A percentile compares a stretch with the other conserved stretches of the same genome.
Conservation (phyloP, 345 rosid genomes). For the Boechera stricta region DNA sequence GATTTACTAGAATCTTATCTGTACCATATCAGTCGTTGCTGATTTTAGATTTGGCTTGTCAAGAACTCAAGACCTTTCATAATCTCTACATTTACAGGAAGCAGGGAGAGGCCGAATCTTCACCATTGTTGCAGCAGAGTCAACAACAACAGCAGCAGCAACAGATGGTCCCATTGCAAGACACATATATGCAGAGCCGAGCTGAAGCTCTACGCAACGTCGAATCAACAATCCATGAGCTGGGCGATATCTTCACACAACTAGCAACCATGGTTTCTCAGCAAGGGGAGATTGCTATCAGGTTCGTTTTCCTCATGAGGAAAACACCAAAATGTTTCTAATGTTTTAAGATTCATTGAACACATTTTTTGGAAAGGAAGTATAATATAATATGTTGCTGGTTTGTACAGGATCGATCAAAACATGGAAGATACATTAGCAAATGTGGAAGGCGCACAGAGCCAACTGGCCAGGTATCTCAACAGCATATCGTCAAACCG, state of each 20-base stretch:
- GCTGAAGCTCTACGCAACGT: conserved; percentile 84
- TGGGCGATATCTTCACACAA: conserved; percentile 74
- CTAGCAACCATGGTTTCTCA: conserved; percentile 88
- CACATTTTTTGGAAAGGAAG: not conserved
- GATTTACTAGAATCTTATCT: not conserved
- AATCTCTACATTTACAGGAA: conserved; percentile 50
- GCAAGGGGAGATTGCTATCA: conserved; percentile 90
- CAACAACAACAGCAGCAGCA: conserved; percentile 63
- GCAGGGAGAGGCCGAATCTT: conserved; percentile 60
- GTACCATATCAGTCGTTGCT: not conserved
- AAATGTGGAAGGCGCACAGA: conserved; percentile 82
- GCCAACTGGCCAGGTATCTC: conserved; percentile 70
- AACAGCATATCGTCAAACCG: conserved; percentile 80
- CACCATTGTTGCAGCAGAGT: conserved; percentile 56
- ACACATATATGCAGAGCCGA: conserved; percentile 82
- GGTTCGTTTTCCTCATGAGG: conserved; percentile 45
- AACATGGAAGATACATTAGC: conserved; percentile 76
- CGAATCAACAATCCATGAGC: conserved; percentile 87
- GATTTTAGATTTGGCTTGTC: conserved; percentile 10
- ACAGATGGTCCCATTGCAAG: conserved; percentile 76
- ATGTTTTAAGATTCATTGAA: not conserved
- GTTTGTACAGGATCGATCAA: conserved; percentile 69
- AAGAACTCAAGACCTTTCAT: conserved; percentile 13
- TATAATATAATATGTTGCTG: not conserved
- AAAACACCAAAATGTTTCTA: not conserved